Evolutionary conservation across 306 rosid genomes (phyloP), one percentile per base, ranked within the genome.

Genomic region (Astragalus membranaceus): DNA sequence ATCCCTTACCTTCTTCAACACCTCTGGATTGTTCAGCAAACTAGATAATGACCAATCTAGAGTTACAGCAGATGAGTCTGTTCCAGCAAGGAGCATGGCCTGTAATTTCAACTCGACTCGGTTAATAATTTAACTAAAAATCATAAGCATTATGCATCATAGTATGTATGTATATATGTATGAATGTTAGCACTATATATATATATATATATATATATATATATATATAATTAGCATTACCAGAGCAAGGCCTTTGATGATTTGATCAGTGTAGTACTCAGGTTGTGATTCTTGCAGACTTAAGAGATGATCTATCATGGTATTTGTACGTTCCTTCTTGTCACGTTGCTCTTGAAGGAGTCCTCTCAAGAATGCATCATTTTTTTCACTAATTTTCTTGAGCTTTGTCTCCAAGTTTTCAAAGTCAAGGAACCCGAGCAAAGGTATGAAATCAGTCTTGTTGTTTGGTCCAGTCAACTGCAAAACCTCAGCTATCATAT

Each of bases 281-380:
- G 79, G 74, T 7, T 83, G 69, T 0, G 81, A 60, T 1, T 84
- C 48, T 15, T 81, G 86, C 2, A 77, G 23, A 3, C 53, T 81
- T 0, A 86, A 70, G 16, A 86, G 79, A 59, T 84, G 86, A 8
- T 77, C 73, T 3, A 86, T 81, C 88, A 84, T 76, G 3, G 88
- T 83, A 10, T 70, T 74, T 8, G 46, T 17, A 14, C 52, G 57
- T 10, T 39, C 46, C 49, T 56, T 56, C 47, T 58, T 64, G 1
- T 0, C 71, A 1, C 82, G 78, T 7, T 60, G 80, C 37, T 86
- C 84, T 1, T 83, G 70, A 9, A 86, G 17, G 37, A 86, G 42
- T 4, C 78, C 81, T 30, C 69, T 80, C 53, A 81, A 42, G 67
- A 81, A 76, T 1, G 36, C 4, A 49, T 86, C 90, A 0, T 58